Evolutionary conservation across 208 protist species (phyloP), one percentile per base, ranked within the genome.

Genomic region (Leptomonas pyrrhocoris): DNA sequence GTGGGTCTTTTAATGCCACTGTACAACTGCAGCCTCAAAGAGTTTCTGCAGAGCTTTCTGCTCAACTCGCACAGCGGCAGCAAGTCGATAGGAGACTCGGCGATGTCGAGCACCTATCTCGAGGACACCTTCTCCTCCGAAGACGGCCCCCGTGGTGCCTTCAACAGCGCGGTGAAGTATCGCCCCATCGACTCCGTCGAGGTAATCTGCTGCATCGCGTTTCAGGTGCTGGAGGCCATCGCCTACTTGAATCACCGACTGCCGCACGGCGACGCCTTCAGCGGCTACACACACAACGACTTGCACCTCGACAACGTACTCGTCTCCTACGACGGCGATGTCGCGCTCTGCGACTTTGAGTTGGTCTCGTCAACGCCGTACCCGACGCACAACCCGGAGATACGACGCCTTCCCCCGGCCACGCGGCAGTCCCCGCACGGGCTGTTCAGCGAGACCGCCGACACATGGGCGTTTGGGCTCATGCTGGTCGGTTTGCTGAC

Each of bases 321-420:
- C 31, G 30, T 94, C 27, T 73, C 68, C 27, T 42, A 60, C 43
- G 51, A 67, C 28, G 88, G 88, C 38, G 46, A 77, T 27, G 79
- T 94, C 5, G 86, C 81, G 0, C 69, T 96, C 23, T 94, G 91
- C 68, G 91, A 96, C 75, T 96, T 96, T 83, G 88, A 96, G 65
- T 80, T 96, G 23, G 88, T 96, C 8, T 64, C 65, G 11, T 80
- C 79, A 53, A 61, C 78, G 38, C 64, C 85, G 16, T 19, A 25
- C 21, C 21, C 69, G 4, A 42, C 61, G 61, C 46, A 54, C 49
- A 73, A 19, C 40, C 16, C 34, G 16, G 63, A 70, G 28, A 30
- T 73, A 7, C 68, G 54, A 5, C 68, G 58, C 46, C 75, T 93
- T 13, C 90, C 88, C 7, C 88, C 90, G 0, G 79, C 72, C 16